phyloP scores from a whole-genome alignment of 2,329 filamentous ascomycete genomes.

The Epichloe bromicola region DNA sequence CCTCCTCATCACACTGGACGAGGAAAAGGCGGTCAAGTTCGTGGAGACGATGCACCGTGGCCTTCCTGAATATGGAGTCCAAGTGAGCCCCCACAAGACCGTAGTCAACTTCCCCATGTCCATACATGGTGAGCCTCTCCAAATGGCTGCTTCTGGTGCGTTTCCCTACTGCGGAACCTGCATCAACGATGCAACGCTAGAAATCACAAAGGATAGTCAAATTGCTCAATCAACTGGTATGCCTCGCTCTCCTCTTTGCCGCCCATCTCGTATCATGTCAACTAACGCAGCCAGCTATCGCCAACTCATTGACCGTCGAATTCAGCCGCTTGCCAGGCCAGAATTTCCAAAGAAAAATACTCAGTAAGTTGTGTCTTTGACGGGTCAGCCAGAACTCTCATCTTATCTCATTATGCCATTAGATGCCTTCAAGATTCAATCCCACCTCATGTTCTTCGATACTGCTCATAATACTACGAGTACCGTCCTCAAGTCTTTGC shows the following conservation, averaged over 20 bases:
- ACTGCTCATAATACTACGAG: conserved; percentile 58
- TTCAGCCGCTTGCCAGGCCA: conserved; percentile 58
- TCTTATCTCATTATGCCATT: no score
- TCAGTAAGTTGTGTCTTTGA: conserved; percentile 36
- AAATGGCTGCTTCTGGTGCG: conserved; percentile 22
- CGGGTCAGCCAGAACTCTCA: no score
- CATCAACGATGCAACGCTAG: conserved; percentile 63
- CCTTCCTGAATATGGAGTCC: conserved; percentile 65
- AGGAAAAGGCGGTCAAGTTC: conserved; percentile 55
- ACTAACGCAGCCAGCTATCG: conserved; percentile 25
- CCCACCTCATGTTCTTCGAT: conserved; percentile 74
- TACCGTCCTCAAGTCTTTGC: conserved; percentile 63
- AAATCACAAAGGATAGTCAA: conserved; percentile 59
- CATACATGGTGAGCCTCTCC: conserved; percentile 39
- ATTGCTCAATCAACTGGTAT: conserved; percentile 12
- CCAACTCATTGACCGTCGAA: conserved; percentile 69
- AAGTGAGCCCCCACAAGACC: conserved; percentile 65
- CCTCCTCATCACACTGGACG: conserved; percentile 66
- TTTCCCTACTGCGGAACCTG: conserved; percentile 85
- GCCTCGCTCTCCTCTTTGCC: background rate
- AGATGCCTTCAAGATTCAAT: conserved; percentile 70
- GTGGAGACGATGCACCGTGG: conserved; percentile 70
- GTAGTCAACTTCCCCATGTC: conserved; percentile 67
- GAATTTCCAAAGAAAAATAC: conserved; percentile 66
- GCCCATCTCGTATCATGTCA: background rate